phyloP scores from a whole-genome alignment of 352 stramenopile species.

The Phytophthora fragariaefolia region DNA sequence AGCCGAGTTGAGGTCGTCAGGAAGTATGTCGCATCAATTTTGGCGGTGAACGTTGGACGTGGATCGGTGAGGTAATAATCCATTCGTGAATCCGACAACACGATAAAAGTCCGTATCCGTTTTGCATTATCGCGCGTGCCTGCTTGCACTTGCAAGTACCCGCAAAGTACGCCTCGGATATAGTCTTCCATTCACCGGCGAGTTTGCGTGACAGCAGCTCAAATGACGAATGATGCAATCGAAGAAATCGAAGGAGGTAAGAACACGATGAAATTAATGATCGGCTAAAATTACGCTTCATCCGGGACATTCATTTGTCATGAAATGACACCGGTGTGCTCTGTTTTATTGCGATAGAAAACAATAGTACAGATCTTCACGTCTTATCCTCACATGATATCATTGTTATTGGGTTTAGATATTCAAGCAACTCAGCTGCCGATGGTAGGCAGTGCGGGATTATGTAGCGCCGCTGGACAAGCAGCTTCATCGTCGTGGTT shows the following conservation, averaged over 20 bases:
- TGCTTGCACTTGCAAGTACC: constrained; percentile 69
- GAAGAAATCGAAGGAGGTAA: constrained; percentile 1
- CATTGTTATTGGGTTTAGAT: not conserved
- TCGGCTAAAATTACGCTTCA: constrained; percentile 25
- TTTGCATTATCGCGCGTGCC: constrained; percentile 55
- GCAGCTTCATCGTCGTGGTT: constrained; percentile 14
- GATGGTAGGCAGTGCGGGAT: not conserved
- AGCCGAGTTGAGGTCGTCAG: constrained; percentile 45
- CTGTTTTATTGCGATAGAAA: no score
- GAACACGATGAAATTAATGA: constrained; percentile 19
- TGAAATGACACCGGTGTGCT: not conserved
- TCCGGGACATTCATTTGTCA: not conserved
- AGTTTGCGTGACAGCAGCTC: no score
- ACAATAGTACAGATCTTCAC: no score
- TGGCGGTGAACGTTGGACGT: constrained; percentile 61
- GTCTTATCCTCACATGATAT: constrained; percentile 4
- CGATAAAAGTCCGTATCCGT: constrained; percentile 67
- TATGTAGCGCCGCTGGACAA: not conserved
- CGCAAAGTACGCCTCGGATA: constrained; percentile 71
- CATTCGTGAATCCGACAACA: constrained; percentile 78
- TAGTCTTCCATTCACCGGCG: constrained; percentile 83
- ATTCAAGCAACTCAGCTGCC: not conserved
- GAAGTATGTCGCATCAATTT: constrained; percentile 71
- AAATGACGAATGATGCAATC: not conserved
- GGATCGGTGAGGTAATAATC: constrained; percentile 76